Evolutionary conservation across 73 alveolate species (phyloP).

Genomic region (Durusdinium trenchii): DNA sequence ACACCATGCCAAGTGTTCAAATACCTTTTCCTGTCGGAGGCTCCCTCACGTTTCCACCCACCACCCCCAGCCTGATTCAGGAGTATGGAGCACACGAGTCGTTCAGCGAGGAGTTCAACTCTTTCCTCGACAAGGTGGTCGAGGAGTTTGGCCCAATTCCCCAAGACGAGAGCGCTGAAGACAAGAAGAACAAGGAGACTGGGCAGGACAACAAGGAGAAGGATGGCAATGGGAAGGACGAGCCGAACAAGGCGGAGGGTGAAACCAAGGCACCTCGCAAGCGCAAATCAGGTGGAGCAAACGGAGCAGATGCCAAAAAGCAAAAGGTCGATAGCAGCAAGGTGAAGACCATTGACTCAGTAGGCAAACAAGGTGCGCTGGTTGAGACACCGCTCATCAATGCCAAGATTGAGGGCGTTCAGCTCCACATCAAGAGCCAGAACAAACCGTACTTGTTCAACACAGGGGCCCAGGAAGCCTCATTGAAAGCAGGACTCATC

Average conservation of each 20-base stretch:
- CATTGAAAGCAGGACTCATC: background rate
- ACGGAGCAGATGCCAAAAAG: background rate
- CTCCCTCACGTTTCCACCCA: too few relatives aligned
- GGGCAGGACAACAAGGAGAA: background rate
- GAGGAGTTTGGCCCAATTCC: constrained; percentile 18
- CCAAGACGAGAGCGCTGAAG: background rate
- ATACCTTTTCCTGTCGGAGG: too few relatives aligned
- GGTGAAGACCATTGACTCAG: constrained; percentile 4
- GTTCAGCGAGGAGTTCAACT: background rate
- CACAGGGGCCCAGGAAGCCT: background rate
- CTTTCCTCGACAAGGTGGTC: background rate
- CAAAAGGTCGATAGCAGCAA: background rate
- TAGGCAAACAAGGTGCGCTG: background rate
- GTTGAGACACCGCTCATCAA: background rate
- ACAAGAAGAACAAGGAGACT: background rate
- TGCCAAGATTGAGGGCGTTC: background rate
- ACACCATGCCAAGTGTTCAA: too few relatives aligned
- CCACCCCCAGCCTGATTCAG: background rate
- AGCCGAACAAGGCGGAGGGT: background rate
- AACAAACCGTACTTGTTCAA: background rate
- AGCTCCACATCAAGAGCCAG: background rate
- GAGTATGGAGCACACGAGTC: background rate
- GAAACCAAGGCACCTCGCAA: background rate
- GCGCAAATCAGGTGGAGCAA: background rate
- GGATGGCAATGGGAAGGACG: background rate